phyloP scores from a whole-genome alignment of 345 rosid genomes.

The Brassica napus region Da-Ae NC_063447.1:51555001-51555500 shows the following conservation, averaged over 20 bases:
- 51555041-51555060: slow-evolving; percentile 46
- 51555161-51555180: slow-evolving; percentile 92
- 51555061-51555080: slow-evolving; percentile 71
- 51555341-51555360: slow-evolving; percentile 66
- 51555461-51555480: slow-evolving; percentile 74
- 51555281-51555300: slow-evolving; percentile 81
- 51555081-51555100: slow-evolving; percentile 84
- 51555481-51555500: slow-evolving; percentile 66
- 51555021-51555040: slow-evolving; percentile 36
- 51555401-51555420: slow-evolving; percentile 52
- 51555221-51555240: slow-evolving; percentile 69
- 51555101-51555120: slow-evolving; percentile 57
- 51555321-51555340: slow-evolving; percentile 80
- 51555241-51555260: slow-evolving; percentile 74
- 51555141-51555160: slow-evolving; percentile 65
- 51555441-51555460: slow-evolving; percentile 73
- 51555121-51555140: slow-evolving; percentile 80
- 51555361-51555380: slow-evolving; percentile 65
- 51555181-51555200: slow-evolving; percentile 52
- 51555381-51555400: slow-evolving; percentile 65
- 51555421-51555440: slow-evolving; percentile 77
- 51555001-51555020: slow-evolving; percentile 23
- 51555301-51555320: slow-evolving; percentile 81
- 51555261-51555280: slow-evolving; percentile 70
- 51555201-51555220: slow-evolving; percentile 79